Conservation (phyloP, 306 rosid species). For the Purshia tridentata region DNA sequence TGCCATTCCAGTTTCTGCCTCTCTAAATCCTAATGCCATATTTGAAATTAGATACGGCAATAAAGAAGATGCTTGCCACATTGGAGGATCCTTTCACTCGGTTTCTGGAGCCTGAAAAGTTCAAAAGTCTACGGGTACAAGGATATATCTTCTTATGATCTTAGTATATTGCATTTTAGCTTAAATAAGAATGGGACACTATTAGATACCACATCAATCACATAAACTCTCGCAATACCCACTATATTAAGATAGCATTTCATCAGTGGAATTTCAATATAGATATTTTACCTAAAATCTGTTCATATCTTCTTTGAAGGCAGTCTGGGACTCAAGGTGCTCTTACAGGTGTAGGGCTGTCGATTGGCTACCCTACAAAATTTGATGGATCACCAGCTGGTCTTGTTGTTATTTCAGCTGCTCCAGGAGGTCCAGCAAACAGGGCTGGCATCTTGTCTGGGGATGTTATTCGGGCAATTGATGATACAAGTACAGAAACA, state of each 20-base stretch:
- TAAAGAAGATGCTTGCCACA: constrained; percentile 96
- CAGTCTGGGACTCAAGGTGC: constrained; percentile 98
- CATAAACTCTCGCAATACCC: background rate
- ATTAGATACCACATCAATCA: background rate
- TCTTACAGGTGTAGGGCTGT: constrained; percentile 91
- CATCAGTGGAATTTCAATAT: constrained; percentile 22
- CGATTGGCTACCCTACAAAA: constrained; percentile 81
- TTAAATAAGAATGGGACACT: constrained; percentile 14
- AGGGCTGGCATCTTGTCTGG: constrained; percentile 88
- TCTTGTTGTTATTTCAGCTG: constrained; percentile 80
- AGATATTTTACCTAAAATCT: constrained; percentile 34
- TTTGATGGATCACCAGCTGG: constrained; percentile 58
- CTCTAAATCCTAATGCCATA: constrained; percentile 23
- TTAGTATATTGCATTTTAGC: constrained; percentile 25
- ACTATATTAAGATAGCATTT: constrained; percentile 5
- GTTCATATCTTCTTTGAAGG: constrained; percentile 66
- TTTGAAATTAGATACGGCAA: constrained; percentile 64
- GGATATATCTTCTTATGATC: constrained; percentile 25
- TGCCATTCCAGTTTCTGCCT: constrained; percentile 12
- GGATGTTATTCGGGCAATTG: constrained; percentile 77
- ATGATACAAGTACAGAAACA: constrained; percentile 70
- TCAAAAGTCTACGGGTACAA: constrained; percentile 83
- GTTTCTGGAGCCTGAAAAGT: constrained; percentile 88
- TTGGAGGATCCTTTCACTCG: constrained; percentile 91
- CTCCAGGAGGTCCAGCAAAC: constrained; percentile 90